A percentile compares a stretch with the other conserved stretches of the same genome.
phyloP scores from a whole-genome alignment of 2,329 filamentous ascomycete species.

The Trichoderma atrobrunneum region DNA sequence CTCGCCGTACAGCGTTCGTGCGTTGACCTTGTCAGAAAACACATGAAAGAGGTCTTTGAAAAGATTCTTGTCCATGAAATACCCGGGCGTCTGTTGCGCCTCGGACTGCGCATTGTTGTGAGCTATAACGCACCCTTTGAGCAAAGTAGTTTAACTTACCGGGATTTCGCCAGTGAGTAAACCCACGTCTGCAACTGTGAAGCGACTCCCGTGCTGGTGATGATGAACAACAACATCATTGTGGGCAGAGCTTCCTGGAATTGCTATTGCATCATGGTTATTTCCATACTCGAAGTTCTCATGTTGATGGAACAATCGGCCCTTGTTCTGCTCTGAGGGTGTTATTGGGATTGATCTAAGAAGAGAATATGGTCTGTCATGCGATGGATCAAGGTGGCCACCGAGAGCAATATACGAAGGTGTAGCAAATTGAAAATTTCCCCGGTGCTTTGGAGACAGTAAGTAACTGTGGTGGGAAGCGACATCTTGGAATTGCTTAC shows the following conservation, averaged over 20 bases:
- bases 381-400: neutral
- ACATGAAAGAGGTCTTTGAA: slow-evolving; percentile 2
- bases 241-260: neutral
- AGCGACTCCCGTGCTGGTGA: neutral
- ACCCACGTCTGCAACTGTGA: slow-evolving; percentile 9
- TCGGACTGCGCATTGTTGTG: neutral
- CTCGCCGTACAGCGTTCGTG: neutral
- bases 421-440: neutral
- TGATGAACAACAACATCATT: neutral
- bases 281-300: neutral
- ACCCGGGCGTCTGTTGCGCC: neutral
- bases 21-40: neutral
- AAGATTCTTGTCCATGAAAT: neutral
- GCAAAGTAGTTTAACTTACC: neutral
- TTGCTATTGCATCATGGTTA: slow-evolving; percentile 1
- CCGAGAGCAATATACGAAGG: neutral
- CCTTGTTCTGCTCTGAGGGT: neutral
- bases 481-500: neutral
- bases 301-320: neutral
- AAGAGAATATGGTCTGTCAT: neutral
- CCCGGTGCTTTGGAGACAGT: neutral
- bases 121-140: neutral
- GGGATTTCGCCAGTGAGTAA: slow-evolving; percentile 10
- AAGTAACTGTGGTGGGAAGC: neutral
- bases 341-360: neutral